Evolutionary conservation across 2,329 filamentous ascomycete species (phyloP).

Genomic region (Apiospora hydei): DNA sequence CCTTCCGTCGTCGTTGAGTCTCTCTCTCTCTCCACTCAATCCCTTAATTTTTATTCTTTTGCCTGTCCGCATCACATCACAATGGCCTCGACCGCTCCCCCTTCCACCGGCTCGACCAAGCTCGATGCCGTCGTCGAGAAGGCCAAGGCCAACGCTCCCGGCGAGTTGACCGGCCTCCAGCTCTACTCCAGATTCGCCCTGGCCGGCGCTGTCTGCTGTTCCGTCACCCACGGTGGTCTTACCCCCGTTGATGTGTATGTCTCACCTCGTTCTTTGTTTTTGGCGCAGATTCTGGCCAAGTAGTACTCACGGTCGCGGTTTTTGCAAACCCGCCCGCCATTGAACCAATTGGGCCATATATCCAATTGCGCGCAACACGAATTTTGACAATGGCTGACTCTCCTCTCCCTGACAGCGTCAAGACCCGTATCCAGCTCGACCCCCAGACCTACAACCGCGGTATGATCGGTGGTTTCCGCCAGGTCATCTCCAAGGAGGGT

Average conservation of each 20-base stretch:
- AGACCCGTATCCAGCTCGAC: constrained; percentile 82
- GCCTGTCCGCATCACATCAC: background rate
- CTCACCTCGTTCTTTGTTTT: background rate
- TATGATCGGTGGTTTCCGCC: constrained; percentile 75
- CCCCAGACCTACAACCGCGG: constrained; percentile 77
- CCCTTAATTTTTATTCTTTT: constrained; percentile 2
- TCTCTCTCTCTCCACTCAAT: constrained; percentile 2
- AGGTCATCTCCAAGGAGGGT: constrained; percentile 75
- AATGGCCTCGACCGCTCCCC: constrained; percentile 12
- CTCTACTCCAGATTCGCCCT: constrained; percentile 98
- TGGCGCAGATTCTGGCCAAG: background rate
- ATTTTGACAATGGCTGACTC: constrained; percentile 11
- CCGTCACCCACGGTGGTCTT: constrained; percentile 93
- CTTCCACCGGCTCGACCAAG: constrained; percentile 26
- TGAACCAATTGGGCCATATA: background rate
- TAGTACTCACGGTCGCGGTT: background rate
- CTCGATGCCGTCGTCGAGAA: constrained; percentile 34
- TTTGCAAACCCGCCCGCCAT: background rate
- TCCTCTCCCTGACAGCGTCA: constrained; percentile 63
- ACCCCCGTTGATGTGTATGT: constrained; percentile 99
- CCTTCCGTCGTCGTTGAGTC: background rate
- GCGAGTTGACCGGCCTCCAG: constrained; percentile 36
- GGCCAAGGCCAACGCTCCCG: constrained; percentile 37
- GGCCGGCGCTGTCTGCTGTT: constrained; percentile 97
- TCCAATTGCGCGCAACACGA: background rate